These are phyloP conservation scores for Thymus quinquecostatus DNA, from an alignment of 257 asterid genomes.

Conservation along the genomic window DNA sequence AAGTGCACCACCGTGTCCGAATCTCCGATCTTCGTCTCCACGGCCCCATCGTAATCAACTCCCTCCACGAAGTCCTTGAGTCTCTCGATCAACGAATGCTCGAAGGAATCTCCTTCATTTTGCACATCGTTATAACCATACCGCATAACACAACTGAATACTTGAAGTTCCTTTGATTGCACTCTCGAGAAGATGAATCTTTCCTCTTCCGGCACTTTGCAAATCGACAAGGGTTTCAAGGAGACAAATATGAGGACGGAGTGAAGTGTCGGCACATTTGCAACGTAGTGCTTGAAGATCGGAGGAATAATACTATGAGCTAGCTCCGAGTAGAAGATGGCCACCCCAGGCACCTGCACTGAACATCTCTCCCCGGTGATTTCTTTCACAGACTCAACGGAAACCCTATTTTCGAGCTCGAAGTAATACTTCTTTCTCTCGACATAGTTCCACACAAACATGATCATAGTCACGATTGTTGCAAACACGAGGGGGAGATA, in stretches of 20 bases:
- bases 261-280: constrained; percentile 56
- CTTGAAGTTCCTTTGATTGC: constrained; percentile 41
- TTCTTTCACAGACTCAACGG: constrained; percentile 41
- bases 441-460: constrained; percentile 57
- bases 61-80: constrained; percentile 36
- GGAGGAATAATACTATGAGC: constrained; percentile 68
- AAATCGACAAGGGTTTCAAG: constrained; percentile 52
- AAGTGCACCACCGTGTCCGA: constrained; percentile 63
- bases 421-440: constrained; percentile 50
- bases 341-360: constrained; percentile 50
- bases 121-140: constrained; percentile 60
- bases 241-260: constrained; percentile 57
- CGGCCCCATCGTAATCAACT: too few species aligned
- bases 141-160: constrained; percentile 62
- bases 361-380: constrained; percentile 17
- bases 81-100: constrained; percentile 41
- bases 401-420: constrained; percentile 53
- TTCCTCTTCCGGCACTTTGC: constrained; percentile 54
- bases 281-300: constrained; percentile 32
- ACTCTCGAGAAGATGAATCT: constrained; percentile 57
- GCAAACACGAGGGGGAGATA: constrained; percentile 59
- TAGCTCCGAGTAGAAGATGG: constrained; percentile 61
- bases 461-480: constrained; percentile 40
- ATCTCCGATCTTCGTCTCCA: constrained; percentile 28
- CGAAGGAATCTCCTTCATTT: constrained; percentile 48